These are phyloP conservation scores for Caryopteris hybrid DNA, from an alignment of 305 asterid genomes.

Conservation along the genomic window DNA sequence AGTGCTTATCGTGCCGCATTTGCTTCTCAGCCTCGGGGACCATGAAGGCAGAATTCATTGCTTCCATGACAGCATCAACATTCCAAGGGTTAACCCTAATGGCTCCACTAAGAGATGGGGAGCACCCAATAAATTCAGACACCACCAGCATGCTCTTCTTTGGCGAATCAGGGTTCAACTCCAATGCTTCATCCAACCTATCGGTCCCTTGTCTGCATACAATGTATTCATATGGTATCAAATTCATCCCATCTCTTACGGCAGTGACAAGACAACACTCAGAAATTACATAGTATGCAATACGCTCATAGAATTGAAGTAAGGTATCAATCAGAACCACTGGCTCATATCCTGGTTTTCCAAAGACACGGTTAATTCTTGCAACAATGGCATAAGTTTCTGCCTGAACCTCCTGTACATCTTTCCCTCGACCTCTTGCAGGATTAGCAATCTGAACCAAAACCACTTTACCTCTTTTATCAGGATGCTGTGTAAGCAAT, in stretches of 20 bases:
- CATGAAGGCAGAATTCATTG: conserved; percentile 74
- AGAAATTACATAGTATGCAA: conserved; percentile 63
- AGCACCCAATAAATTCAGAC: conserved; percentile 78
- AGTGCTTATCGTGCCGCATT: conserved; percentile 85
- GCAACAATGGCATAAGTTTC: conserved; percentile 69
- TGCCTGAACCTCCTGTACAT: conserved; percentile 64
- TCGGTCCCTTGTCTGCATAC: conserved; percentile 75
- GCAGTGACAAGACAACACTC: conserved; percentile 93
- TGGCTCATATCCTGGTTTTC: conserved; percentile 65
- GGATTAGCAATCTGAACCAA: conserved; percentile 85
- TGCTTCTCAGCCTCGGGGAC: conserved; percentile 69
- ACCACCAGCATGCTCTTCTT: conserved; percentile 87
- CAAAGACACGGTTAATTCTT: conserved; percentile 55
- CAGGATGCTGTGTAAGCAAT: conserved; percentile 61
- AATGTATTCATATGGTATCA: conserved; percentile 81
- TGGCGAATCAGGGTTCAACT: conserved; percentile 42
- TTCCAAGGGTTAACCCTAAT: conserved; percentile 92
- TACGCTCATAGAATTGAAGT: conserved; percentile 69
- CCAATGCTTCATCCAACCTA: conserved; percentile 48
- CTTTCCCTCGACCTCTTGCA: conserved; percentile 86
- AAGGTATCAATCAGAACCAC: conserved; percentile 63
- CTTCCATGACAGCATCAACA: conserved; percentile 70
- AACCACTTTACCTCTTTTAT: conserved; percentile 61
- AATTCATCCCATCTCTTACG: conserved; percentile 88
- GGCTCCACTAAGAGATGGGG: conserved; percentile 88